These are phyloP conservation scores for Calocera cornea DNA, from an alignment of 768 basidiomycete species.

Conservation along the genomic window DNA sequence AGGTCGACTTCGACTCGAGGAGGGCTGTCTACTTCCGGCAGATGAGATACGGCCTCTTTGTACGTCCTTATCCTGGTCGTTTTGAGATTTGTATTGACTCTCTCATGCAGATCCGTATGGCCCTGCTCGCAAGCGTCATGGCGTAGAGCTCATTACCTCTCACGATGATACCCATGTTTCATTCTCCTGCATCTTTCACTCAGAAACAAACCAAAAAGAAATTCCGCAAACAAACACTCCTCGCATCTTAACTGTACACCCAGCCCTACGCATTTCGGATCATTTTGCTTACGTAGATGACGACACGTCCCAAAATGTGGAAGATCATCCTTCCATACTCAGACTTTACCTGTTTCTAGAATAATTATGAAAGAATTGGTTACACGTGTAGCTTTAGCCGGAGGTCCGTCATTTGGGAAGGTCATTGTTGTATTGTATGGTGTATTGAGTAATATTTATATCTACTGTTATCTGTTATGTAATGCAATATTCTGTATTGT, in stretches of 20 bases:
- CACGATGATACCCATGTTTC: background rate
- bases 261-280: background rate
- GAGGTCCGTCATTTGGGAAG: background rate
- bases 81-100: background rate
- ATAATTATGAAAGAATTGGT: background rate
- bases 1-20: conserved; percentile 90
- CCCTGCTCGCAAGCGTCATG: conserved; percentile 56
- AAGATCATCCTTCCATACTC: background rate
- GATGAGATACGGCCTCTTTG: conserved; percentile 95
- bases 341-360: background rate
- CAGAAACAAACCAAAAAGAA: background rate
- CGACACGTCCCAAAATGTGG: background rate
- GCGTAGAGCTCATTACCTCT: conserved; percentile 15
- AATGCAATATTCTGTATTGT: background rate
- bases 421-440: background rate
- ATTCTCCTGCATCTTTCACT: background rate
- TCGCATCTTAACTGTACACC: background rate
- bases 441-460: background rate
- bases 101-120: conserved; percentile 55
- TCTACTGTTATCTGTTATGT: background rate
- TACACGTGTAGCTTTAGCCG: background rate
- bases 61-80: conserved; percentile 32
- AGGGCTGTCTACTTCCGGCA: conserved; percentile 96
- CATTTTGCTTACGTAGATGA: background rate
- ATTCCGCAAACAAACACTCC: background rate